phyloP scores from a whole-genome alignment of 352 stramenopile genomes.

The Phytopythium mirpurense region DNA sequence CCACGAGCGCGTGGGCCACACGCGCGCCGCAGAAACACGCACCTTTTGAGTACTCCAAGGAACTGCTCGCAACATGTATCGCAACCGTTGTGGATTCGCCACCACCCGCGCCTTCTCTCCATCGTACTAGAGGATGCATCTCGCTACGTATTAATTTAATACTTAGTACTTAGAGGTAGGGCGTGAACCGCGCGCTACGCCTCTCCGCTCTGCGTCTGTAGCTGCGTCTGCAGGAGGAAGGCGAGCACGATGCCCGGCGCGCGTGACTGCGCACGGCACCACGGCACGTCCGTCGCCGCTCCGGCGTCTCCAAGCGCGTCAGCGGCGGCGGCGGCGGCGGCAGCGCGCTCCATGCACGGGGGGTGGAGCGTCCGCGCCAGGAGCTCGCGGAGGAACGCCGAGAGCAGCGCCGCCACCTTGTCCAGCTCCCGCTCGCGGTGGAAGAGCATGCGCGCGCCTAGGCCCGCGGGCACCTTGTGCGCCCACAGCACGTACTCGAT shows the following conservation, averaged over 20 bases:
- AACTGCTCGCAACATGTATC: too few species aligned
- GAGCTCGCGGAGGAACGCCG: constrained; percentile 5
- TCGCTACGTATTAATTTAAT: too few species aligned
- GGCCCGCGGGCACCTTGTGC: neutral
- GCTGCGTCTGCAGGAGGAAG: constrained; percentile 4
- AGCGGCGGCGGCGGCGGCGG: neutral
- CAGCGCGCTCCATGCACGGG: neutral
- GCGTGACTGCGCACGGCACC: constrained; percentile 5
- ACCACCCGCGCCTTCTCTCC: too few species aligned
- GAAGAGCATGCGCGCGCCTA: constrained; percentile 3
- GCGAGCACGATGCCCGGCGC: constrained; percentile 4
- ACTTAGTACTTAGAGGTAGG: too few species aligned
- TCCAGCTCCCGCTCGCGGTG: constrained; percentile 1
- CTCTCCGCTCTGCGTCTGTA: neutral
- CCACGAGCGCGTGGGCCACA: neutral
- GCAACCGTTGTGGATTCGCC: too few species aligned
- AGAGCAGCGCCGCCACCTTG: neutral
- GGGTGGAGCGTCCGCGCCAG: constrained; percentile 4
- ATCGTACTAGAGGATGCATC: too few species aligned
- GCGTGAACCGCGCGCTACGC: too few species aligned
- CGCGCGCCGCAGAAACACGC: constrained; percentile 5
- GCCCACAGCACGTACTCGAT: constrained; percentile 23
- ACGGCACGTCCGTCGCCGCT: neutral
- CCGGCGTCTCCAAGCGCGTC: constrained; percentile 1
- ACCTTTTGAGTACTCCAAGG: too few species aligned